Base-by-base conservation (phyloP, 2,329 filamentous ascomycete species). In the Pseudocercospora eumusae region DNA sequence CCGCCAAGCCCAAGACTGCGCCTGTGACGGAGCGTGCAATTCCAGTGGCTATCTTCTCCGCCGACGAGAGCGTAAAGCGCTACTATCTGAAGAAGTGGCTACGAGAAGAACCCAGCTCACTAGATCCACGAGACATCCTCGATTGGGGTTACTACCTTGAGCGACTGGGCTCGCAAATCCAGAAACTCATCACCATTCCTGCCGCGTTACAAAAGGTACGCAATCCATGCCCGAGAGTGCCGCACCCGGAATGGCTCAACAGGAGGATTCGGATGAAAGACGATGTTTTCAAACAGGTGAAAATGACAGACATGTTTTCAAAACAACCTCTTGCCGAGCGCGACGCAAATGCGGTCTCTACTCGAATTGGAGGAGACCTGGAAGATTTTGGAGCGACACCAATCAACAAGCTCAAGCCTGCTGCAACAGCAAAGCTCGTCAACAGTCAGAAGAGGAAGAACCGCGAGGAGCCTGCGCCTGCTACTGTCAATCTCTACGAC, bases 111-210 rank as follows among this genome's bases (percentile, higher is more conserved):
- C 93, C 93, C 0, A 82, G 86, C 8, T 90, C 96, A 73, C 96
- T 95, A 76, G 95, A 99, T 75, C 93, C 93, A 6, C 85, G 96
- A 70, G 88, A 86, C 20, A 83, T 99, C 11, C 88, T 99, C 56
- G 95, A 99, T 75, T 99, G 95, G 95, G 85, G 92, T 68, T 99
- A 99, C 77, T 99, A 99, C 74, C 83, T 93, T 1, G 96, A 99
- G 73, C 92, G 95, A 79, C 82, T 99, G 20, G 93, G 93, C 0
- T 98, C 93, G 0, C 95, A 99, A 59, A 96, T 99, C 56, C 95
- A 99, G 78, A 99, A 99, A 76, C 85, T 99, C 59, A 96, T 99
- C 74, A 99, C 96, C 1, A 99, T 99, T 68, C 95, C 95, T 2
- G 96, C 95, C 15, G 95, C 96, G 2, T 82, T 99, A 56, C 95